Base-by-base conservation (phyloP, 139 green algal genomes). In the Spirogloea muscicola region DNA sequence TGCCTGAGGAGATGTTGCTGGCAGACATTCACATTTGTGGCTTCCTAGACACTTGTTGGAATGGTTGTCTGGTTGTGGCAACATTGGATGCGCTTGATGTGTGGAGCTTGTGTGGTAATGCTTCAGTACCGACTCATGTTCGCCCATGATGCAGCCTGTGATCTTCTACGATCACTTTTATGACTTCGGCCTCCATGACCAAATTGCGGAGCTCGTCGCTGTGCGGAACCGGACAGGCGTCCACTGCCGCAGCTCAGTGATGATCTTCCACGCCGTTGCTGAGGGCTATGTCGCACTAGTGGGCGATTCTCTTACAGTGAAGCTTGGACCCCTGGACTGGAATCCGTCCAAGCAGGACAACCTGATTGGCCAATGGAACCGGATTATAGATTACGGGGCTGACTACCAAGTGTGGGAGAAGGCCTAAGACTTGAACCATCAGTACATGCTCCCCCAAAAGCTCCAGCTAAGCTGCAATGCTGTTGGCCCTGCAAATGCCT, bases 121-220 rank as follows among this genome's bases (percentile, higher is more conserved):
- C 3, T 63, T 6, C n/a, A 27, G n/a, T 25, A 41, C 21, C 21
- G 13, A 37, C 18, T 31, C 55, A 37, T 21, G 18, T 25, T 29
- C 55, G 16, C n/a, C 21, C 55, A 4, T n/a, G 40, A 38, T 27
- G 6, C 71, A 79, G 51, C 85, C 85, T 3, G 73, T 76, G 3
- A 72, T 89, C 36, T 89, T 89, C 60, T 88, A 70, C 44, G 84
- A 88, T 58, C 85, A 89, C 72, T 40, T 80, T 43, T 87, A 76
- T 43, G 71, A 85, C n/a, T 80, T 71, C 5, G 60, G 68, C 58
- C 34, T 85, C 42, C 49, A 76, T 16, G 48, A 79, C 33, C 27
- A 60, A 1, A 82, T 87, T 13, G 36, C 66, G 21, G 48, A 84
- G 41, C 76, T 89, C 25, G 69, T 89, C 5, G 64, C 49, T 39